Base-by-base conservation (phyloP, 352 stramenopile genomes). In the Plasmopara halstedii region DNA sequence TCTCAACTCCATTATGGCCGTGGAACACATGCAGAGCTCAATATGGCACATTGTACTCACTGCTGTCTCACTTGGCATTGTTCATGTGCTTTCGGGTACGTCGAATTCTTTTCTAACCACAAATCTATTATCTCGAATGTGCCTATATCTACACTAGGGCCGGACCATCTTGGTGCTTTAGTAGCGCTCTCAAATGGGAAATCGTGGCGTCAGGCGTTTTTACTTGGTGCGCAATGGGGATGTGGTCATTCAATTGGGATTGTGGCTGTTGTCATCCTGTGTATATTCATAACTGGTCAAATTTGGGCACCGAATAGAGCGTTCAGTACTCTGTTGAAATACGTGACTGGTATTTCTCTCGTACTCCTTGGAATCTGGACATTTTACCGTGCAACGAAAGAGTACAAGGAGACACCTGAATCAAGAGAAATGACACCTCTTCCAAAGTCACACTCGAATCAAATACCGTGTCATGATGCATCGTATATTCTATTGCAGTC, bases 191-290 rank as follows among this genome's bases (percentile, higher is more conserved):
- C 72, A 13, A 88, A 70, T 25, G 78, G 73, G 1, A 69, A 70
- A 43, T 83, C 74, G 14, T 85, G 67, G 46, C 57, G 54, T 14
- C 41, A 60, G 11, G 71, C 84, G 17, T 91, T 96, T 57, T 57
- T 53, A 1, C 73, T 96, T 0, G 87, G 87, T 15, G 55, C 82
- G 15, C 78, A 88, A 51, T 97, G 86, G 89, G 89, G 89, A 8
- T 63, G 83, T 19, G 88, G 89, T 18, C 88, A 97, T 51, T 83
- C 74, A 11, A 56, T 88, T 0, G 89, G 89, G n/a, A 81, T 97
- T 42, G 32, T 96, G 11, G 19, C 64, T 14, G 56, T 86, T 42
- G 88, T 61, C 17, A 17, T 63, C 11, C 49, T 58, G 19, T 64
- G 60, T 27, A 83, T 60, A 47, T 83, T 74, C 58, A 73, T 62